Evolutionary conservation across 371 early-diverging fungal species (phyloP), one percentile per base, ranked within the genome.

Genomic region (Lichtheimia ramosa): DNA sequence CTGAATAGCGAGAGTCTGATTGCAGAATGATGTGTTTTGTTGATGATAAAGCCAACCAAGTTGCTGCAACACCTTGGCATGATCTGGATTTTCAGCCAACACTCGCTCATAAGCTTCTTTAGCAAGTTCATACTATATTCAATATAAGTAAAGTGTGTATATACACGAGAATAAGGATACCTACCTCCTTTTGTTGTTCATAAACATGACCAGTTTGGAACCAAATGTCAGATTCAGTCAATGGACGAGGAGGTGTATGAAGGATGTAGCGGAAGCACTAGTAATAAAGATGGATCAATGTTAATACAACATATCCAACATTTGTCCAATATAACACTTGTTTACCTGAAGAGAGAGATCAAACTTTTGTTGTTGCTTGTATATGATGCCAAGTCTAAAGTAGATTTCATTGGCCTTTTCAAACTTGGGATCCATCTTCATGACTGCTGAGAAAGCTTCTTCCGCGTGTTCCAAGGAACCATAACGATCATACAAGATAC

Each of bases 151-250:
- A 28, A 24, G 27, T 12, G 24, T 18, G 34, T 28, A 25, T 13
- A 10, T 15, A 4, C 14, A 8, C 46, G n/a, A n/a, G n/a, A 2
- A 6, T 55, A 16, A n/a, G n/a, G 8, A 21, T 13, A 10, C 27
- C 62, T 74, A 89, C 90, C 72, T 97, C 96, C 59, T 92, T 92
- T 73, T 92, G 92, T 64, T 94, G 94, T 72, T 99, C 99, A 66
- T 96, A 91, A 8, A 96, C 93, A 62, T 95, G 96, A 6, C 97
- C 99, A 43, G 97, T 96, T 75, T 99, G 97, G 72, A 96, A 97
- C 96, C 94, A 95, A 43, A 99, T 95, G 63, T 99, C 99, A 2
- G 87, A 81, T 59, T 95, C 95, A 4, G 90, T 93, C 41, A 98
- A 80, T 15, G 99, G 98, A 63, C 88, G 88, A n/a, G 98, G 98